Conservation (phyloP, 1,139 yeast genomes). For the Candida pseudocylindracea region DNA sequence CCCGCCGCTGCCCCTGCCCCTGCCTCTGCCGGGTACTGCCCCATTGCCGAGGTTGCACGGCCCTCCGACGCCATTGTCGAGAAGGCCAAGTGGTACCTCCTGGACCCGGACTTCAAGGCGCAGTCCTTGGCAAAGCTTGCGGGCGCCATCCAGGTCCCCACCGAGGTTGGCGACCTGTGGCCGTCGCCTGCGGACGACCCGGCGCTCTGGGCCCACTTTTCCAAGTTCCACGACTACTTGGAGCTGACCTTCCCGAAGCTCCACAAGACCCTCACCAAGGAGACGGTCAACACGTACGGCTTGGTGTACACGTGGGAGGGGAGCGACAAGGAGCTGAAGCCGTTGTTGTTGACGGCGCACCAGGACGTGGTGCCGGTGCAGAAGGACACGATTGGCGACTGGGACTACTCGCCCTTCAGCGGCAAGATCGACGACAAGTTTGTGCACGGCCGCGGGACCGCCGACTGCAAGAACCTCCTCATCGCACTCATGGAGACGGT, state of each 20-base stretch:
- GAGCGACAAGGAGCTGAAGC: slow-evolving; percentile 25
- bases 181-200: slow-evolving; percentile 15
- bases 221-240: slow-evolving; percentile 31
- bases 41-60: too few relatives aligned
- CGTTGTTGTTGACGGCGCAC: slow-evolving; percentile 52
- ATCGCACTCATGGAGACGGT: slow-evolving; percentile 18
- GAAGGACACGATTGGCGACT: slow-evolving; percentile 24
- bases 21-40: too few relatives aligned
- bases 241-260: slow-evolving; percentile 35
- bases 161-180: background rate
- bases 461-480: slow-evolving; percentile 23
- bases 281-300: slow-evolving; percentile 42
- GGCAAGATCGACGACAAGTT: slow-evolving; percentile 36
- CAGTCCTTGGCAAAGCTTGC: background rate
- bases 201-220: slow-evolving; percentile 22
- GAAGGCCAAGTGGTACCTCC: too few relatives aligned
- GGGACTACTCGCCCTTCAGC: slow-evolving; percentile 52
- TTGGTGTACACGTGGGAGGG: slow-evolving; percentile 52
- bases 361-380: slow-evolving; percentile 77
- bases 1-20: too few relatives aligned
- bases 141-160: background rate
- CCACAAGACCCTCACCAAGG: slow-evolving; percentile 22
- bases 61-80: too few relatives aligned
- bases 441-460: slow-evolving; percentile 21
- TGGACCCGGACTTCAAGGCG: too few relatives aligned